A percentile compares a stretch with the other conserved stretches of the same genome.
These are phyloP conservation scores for Scalesia atractyloides DNA, from an alignment of 129 eudicot species.

Conservation along the genomic window DNA sequence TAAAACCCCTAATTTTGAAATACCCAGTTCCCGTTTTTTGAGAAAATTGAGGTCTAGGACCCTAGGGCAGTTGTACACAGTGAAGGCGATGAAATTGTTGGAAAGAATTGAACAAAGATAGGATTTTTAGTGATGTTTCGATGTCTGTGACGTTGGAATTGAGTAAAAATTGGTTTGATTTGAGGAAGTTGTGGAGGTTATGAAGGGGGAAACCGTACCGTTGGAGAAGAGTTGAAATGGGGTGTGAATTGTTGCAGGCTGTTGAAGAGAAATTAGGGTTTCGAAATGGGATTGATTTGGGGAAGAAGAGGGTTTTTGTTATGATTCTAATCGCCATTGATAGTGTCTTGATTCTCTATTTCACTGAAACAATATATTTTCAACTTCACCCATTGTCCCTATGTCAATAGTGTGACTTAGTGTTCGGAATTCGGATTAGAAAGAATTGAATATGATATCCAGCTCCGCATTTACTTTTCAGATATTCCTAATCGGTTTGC, in stretches of 20 bases:
- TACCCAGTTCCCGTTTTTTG: constrained; percentile 53
- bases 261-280: constrained; percentile 27
- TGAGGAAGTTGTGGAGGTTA: constrained; percentile 39
- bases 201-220: constrained; percentile 66
- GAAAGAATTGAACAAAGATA: constrained; percentile 47
- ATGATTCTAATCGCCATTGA: constrained; percentile 45
- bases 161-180: constrained; percentile 50
- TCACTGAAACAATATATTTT: no score
- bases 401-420: no score
- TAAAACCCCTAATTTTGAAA: constrained; percentile 33
- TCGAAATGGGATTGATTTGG: constrained; percentile 27
- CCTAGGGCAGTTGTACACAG: constrained; percentile 55
- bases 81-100: constrained; percentile 42
- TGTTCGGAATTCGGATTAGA: no score
- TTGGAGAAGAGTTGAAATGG: constrained; percentile 47
- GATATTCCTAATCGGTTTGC: no score
- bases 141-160: constrained; percentile 38
- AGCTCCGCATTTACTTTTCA: no score
- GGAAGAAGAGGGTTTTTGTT: constrained; percentile 20
- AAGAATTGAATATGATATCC: no score
- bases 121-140: constrained; percentile 50
- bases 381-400: no score
- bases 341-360: background rate
- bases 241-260: constrained; percentile 30
- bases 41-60: constrained; percentile 58